phyloP scores from a whole-genome alignment of 164 flowering plant species.

The Stephania yunnanensis region DNA sequence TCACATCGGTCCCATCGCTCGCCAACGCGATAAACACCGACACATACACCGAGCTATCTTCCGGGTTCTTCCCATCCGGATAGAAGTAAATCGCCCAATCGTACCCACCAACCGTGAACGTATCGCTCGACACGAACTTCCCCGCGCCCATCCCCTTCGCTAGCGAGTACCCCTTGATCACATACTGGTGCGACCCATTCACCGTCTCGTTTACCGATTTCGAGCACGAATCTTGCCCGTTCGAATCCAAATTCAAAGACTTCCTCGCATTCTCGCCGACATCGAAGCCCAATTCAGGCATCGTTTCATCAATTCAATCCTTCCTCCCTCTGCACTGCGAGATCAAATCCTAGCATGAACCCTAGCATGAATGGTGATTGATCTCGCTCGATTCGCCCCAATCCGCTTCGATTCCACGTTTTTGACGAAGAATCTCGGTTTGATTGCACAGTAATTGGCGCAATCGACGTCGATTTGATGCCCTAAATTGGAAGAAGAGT shows the following conservation, averaged over 20 bases:
- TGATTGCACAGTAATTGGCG: background rate
- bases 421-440: background rate
- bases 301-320: slow-evolving; percentile 18
- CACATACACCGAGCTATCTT: slow-evolving; percentile 65
- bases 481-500: background rate
- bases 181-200: slow-evolving; percentile 67
- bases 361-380: background rate
- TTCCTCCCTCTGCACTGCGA: slow-evolving; percentile 1
- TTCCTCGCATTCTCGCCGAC: slow-evolving; percentile 6
- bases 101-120: slow-evolving; percentile 71
- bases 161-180: slow-evolving; percentile 69
- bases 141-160: slow-evolving; percentile 87
- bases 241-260: background rate
- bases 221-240: slow-evolving; percentile 31
- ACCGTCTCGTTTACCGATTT: slow-evolving; percentile 66
- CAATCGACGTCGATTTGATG: background rate
- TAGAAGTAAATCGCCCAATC: slow-evolving; percentile 92
- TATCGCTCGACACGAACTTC: slow-evolving; percentile 60
- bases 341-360: slow-evolving; percentile 15
- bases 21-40: slow-evolving; percentile 79
- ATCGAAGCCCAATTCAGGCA: slow-evolving; percentile 16
- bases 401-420: background rate
- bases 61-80: slow-evolving; percentile 85
- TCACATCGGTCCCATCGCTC: slow-evolving; percentile 72
- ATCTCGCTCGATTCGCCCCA: background rate